Conservation (phyloP, 345 rosid genomes). For the Turritis glabra region DNA sequence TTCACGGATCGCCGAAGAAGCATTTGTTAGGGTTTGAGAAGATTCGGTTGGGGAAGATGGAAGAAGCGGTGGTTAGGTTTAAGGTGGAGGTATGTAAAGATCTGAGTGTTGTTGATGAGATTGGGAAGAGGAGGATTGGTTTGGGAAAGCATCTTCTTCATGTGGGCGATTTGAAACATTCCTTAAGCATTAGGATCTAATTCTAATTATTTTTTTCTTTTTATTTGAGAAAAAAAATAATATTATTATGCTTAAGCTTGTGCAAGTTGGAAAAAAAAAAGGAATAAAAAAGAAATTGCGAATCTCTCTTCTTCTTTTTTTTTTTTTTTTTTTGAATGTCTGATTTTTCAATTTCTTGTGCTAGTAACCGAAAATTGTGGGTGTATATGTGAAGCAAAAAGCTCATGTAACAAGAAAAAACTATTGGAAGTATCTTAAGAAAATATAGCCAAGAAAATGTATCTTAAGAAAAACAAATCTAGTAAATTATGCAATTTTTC, state of each 20-base stretch:
- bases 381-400: not conserved
- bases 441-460: too few species aligned
- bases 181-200: conserved; percentile 60
- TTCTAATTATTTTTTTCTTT: conserved; percentile 3
- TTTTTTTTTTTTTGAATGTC: not conserved
- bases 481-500: too few species aligned
- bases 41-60: conserved; percentile 48
- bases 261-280: conserved; percentile 17
- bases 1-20: conserved; percentile 71
- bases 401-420: too few species aligned
- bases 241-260: conserved; percentile 23
- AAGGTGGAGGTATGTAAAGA: conserved; percentile 76
- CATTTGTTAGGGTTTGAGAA: conserved; percentile 79
- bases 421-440: too few species aligned
- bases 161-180: conserved; percentile 70
- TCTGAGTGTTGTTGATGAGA: conserved; percentile 75
- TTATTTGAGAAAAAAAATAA: not conserved
- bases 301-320: not conserved
- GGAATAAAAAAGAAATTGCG: conserved; percentile 30
- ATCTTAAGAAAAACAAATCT: too few species aligned
- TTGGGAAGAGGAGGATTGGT: conserved; percentile 63
- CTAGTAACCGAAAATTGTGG: not conserved
- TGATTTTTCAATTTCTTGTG: not conserved
- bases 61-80: conserved; percentile 54
- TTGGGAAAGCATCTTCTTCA: conserved; percentile 77